A percentile compares a stretch with the other conserved stretches of the same genome.
These are phyloP conservation scores for Aspergillus sp. DNA, from an alignment of 2,329 filamentous ascomycete species.

Conservation along the genomic window DNA sequence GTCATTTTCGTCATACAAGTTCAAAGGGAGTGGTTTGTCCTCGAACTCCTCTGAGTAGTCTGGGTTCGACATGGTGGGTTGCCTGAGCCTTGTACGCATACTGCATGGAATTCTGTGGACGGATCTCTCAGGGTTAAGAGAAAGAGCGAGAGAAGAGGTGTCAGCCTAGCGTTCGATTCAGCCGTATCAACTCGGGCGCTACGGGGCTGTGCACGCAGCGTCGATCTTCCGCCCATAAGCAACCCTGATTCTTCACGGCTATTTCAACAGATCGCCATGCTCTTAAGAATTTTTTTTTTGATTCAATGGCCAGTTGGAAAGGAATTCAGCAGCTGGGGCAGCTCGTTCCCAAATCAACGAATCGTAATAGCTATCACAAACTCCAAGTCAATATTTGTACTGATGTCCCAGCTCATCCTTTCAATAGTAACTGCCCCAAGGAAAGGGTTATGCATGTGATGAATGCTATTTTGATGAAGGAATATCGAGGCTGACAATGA, in stretches of 20 bases:
- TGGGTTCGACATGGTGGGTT: not conserved
- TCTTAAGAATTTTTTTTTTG: not conserved
- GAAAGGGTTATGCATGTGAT: too few relatives aligned
- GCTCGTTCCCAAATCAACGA: too few relatives aligned
- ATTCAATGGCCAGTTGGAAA: too few relatives aligned
- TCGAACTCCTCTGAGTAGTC: not conserved
- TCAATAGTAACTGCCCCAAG: too few relatives aligned
- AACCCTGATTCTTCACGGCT: not conserved
- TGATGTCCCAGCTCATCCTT: too few relatives aligned
- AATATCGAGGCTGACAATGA: too few relatives aligned
- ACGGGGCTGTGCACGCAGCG: not conserved
- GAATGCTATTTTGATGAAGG: too few relatives aligned
- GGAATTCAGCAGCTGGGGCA: too few relatives aligned
- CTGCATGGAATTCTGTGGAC: not conserved
- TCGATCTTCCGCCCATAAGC: not conserved
- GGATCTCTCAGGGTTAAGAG: not conserved
- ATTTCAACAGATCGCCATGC: not conserved
- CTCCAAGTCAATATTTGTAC: too few relatives aligned
- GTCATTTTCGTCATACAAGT: not conserved
- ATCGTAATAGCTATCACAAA: too few relatives aligned
- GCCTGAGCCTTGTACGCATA: not conserved
- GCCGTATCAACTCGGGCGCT: not conserved
- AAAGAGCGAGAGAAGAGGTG: not conserved
- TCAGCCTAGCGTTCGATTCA: not conserved
- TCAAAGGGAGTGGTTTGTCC: not conserved